These are phyloP conservation scores for Tubosaeta sp. DNA, from an alignment of 768 basidiomycete genomes.

Conservation along the genomic window DNA sequence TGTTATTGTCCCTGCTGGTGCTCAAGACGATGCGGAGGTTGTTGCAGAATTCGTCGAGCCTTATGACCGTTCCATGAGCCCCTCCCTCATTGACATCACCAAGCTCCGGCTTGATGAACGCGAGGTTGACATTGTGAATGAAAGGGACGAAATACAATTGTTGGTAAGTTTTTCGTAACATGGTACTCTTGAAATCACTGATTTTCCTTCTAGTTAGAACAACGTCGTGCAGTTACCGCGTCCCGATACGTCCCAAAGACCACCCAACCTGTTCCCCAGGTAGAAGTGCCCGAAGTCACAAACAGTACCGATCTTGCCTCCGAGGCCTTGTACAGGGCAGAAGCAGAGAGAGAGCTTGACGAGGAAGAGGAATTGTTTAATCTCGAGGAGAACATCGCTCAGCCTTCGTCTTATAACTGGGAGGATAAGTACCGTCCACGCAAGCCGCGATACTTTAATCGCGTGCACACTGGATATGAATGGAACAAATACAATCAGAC, in stretches of 20 bases:
- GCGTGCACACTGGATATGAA: slow-evolving; percentile 98
- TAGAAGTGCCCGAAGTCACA: slow-evolving; percentile 49
- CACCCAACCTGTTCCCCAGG: slow-evolving; percentile 55
- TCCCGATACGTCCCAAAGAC: slow-evolving; percentile 86
- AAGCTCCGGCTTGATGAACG: slow-evolving; percentile 73
- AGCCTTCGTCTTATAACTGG: slow-evolving; percentile 91
- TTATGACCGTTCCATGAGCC: slow-evolving; percentile 87
- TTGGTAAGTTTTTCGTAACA: slow-evolving; percentile 47
- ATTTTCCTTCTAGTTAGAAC: slow-evolving; percentile 47
- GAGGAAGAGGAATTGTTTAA: slow-evolving; percentile 97
- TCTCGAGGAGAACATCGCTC: slow-evolving; percentile 80
- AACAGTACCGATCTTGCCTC: slow-evolving; percentile 76
- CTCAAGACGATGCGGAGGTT: slow-evolving; percentile 33
- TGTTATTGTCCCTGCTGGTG: slow-evolving; percentile 31
- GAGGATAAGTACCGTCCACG: slow-evolving; percentile 97
- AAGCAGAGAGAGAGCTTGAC: slow-evolving; percentile 89
- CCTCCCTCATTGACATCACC: slow-evolving; percentile 66
- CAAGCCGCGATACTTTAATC: slow-evolving; percentile 97
- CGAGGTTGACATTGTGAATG: slow-evolving; percentile 71
- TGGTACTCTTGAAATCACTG: slow-evolving; percentile 3
- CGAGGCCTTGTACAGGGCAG: slow-evolving; percentile 86
- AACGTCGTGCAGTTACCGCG: slow-evolving; percentile 75
- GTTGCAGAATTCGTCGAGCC: slow-evolving; percentile 65
- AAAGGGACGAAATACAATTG: slow-evolving; percentile 55
- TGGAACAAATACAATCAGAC: slow-evolving; percentile 99